A percentile compares a stretch with the other conserved stretches of the same genome.
Evolutionary conservation across 495 filamentous ascomycete genomes (phyloP).

Genomic region (Friedmanniomyces endolithicus): DNA sequence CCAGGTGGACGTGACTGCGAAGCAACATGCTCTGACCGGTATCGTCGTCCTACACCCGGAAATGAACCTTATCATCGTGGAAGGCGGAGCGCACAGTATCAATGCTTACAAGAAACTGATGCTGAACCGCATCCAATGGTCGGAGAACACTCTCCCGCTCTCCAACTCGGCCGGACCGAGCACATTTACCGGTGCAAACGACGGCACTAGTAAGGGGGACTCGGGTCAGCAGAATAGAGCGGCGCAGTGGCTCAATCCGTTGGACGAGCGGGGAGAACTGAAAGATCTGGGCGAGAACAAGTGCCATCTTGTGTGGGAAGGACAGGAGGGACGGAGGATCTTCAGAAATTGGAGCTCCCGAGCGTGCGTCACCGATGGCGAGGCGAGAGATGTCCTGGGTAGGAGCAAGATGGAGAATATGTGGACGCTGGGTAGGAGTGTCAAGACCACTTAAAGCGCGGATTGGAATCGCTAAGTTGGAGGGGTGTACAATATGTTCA

Average conservation of each 20-base stretch:
- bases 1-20: constrained; percentile 82
- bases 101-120: constrained; percentile 78
- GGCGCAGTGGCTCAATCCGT: constrained; percentile 57
- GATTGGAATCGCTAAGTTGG: background rate
- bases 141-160: constrained; percentile 65
- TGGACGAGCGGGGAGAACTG: constrained; percentile 60
- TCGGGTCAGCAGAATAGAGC: constrained; percentile 14
- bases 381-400: constrained; percentile 68
- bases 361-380: constrained; percentile 75
- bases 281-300: constrained; percentile 71
- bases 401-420: constrained; percentile 87
- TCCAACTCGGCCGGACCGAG: constrained; percentile 38
- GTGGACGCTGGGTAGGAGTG: constrained; percentile 81
- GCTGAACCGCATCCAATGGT: constrained; percentile 88
- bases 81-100: constrained; percentile 73
- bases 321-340: constrained; percentile 58
- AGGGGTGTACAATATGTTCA: background rate
- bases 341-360: constrained; percentile 81
- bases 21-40: constrained; percentile 73
- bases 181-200: constrained; percentile 14
- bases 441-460: background rate
- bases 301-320: constrained; percentile 76
- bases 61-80: constrained; percentile 79
- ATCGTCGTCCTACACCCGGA: constrained; percentile 80
- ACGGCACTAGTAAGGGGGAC: background rate